Percentiles rank a stretch among this genome's conserved stretches.
Evolutionary conservation across 768 basidiomycete species (phyloP).

Genomic region (Hemileccinum impolitum): DNA sequence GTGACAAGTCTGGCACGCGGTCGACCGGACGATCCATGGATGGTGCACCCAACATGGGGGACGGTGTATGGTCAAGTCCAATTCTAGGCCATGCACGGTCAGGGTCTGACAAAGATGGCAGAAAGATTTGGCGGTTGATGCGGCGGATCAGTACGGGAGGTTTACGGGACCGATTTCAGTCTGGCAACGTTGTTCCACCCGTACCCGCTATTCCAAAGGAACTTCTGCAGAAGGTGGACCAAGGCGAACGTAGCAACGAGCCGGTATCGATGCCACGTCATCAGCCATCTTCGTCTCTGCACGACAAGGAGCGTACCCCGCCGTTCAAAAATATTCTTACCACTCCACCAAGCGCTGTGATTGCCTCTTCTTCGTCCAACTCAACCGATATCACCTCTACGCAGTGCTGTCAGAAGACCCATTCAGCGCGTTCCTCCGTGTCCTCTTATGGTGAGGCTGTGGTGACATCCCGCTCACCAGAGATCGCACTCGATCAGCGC

Average conservation of each 20-base stretch:
- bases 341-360: conserved; percentile 41
- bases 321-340: conserved; percentile 10
- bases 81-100: conserved; percentile 8
- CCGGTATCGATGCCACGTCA: conserved; percentile 7
- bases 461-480: conserved; percentile 37
- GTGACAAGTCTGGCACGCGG: conserved; percentile 7
- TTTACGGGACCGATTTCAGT: conserved; percentile 47
- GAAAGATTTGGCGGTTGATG: conserved; percentile 64
- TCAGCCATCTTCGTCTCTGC: conserved; percentile 2
- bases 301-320: conserved; percentile 6
- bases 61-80: conserved; percentile 12
- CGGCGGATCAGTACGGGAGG: conserved; percentile 66
- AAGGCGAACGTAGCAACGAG: conserved; percentile 3
- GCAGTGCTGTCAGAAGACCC: conserved; percentile 47
- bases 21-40: conserved; percentile 19
- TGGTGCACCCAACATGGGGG: conserved; percentile 8
- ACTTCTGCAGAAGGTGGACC: conserved; percentile 16
- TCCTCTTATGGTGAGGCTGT: conserved; percentile 51
- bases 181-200: conserved; percentile 42
- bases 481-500: conserved; percentile 34
- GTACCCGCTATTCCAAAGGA: conserved; percentile 59
- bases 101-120: conserved; percentile 30
- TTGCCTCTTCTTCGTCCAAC: conserved; percentile 59
- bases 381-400: conserved; percentile 56
- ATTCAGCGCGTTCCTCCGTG: conserved; percentile 50